Percentiles rank a stretch among this genome's conserved stretches.
These are phyloP conservation scores for Fagopyrum homotropicum DNA, from an alignment of 148 eudicot species.

Conservation along the genomic window DNA sequence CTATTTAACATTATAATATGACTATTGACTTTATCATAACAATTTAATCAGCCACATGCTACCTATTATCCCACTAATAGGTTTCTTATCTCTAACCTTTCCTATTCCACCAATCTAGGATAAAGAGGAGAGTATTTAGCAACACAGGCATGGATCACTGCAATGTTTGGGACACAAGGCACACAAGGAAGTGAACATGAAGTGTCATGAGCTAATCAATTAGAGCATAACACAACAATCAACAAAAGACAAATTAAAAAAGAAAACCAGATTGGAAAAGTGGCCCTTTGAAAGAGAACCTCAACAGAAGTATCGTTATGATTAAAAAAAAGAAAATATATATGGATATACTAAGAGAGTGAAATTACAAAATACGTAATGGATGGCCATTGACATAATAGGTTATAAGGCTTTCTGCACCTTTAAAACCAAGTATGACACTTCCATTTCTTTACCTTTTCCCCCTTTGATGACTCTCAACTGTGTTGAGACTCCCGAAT, in stretches of 20 bases:
- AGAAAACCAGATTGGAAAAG: too few species aligned
- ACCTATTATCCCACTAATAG: not conserved
- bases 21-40: not conserved
- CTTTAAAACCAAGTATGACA: not conserved
- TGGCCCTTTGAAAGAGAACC: too few species aligned
- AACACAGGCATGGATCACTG: too few species aligned
- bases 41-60: not conserved
- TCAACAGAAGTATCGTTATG: too few species aligned
- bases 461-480: not conserved
- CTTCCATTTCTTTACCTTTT: not conserved
- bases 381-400: not conserved
- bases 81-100: not conserved
- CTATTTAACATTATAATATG: not conserved
- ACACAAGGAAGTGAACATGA: not conserved
- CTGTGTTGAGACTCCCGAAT: not conserved
- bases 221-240: too few species aligned
- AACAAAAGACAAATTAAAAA: too few species aligned
- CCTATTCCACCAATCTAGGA: not conserved
- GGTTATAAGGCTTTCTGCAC: not conserved
- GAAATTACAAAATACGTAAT: not conserved
- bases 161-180: not conserved
- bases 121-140: not conserved
- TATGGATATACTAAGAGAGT: too few species aligned
- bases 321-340: too few species aligned
- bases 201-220: too few species aligned